Evolutionary conservation across 1,284 basidiomycete species (phyloP).

Genomic region (Cutaneotrichosporon cutaneum): DNA sequence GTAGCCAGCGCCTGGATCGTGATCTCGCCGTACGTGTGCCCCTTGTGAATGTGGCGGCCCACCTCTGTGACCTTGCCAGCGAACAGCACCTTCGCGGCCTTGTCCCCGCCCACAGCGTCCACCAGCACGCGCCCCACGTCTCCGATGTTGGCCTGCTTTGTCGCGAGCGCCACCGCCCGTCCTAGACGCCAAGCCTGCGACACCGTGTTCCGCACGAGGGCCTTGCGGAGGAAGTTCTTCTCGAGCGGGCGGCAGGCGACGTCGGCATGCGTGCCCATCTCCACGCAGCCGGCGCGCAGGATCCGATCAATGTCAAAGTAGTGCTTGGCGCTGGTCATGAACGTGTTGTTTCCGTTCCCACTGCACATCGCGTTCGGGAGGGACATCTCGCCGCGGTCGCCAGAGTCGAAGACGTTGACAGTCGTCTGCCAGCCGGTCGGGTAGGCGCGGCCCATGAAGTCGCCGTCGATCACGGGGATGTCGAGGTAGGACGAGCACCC

Average conservation of each 20-base stretch:
- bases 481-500: conserved; percentile 45
- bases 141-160: conserved; percentile 51
- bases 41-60: conserved; percentile 56
- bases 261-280: conserved; percentile 40
- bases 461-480: conserved; percentile 56
- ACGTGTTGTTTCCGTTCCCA: conserved; percentile 32
- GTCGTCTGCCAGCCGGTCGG: conserved; percentile 37
- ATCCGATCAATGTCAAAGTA: conserved; percentile 29
- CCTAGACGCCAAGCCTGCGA: conserved; percentile 62
- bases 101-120: conserved; percentile 57
- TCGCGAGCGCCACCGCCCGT: conserved; percentile 54
- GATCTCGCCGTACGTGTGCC: conserved; percentile 59
- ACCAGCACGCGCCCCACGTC: conserved; percentile 52
- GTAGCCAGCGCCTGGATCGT: conserved; percentile 55
- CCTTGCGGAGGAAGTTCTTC: conserved; percentile 16
- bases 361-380: conserved; percentile 30
- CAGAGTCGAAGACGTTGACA: conserved; percentile 34
- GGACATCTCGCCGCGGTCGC: conserved; percentile 22
- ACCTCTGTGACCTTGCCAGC: conserved; percentile 60
- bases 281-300: conserved; percentile 33
- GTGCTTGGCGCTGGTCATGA: conserved; percentile 31
- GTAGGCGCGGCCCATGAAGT: conserved; percentile 45
- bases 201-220: conserved; percentile 54
- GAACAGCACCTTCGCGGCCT: conserved; percentile 59
- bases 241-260: conserved; percentile 28